Evolutionary conservation across 306 rosid genomes (phyloP), one percentile per base, ranked within the genome.

Genomic region (Castanopsis chinensis): DNA sequence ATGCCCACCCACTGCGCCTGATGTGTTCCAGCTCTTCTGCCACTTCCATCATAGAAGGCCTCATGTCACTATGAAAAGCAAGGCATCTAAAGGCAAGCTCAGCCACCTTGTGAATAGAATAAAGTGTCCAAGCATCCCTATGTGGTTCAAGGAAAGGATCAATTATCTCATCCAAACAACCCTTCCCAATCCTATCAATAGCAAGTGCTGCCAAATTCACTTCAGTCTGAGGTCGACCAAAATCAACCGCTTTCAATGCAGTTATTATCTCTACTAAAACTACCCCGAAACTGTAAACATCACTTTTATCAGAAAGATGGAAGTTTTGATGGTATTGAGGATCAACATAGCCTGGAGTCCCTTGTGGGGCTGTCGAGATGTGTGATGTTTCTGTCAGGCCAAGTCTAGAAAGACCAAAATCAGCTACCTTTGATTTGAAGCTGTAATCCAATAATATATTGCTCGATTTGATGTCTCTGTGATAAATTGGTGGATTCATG

Each of bases 81-180:
- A 96, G 93, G 88, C 99, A 96, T 78, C 99, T 87, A 81, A 96
- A 96, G 72, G 99, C 99, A 79, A 96, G 97, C 78, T 96, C 99
- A 43, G 93, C 96, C 35, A 90, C 93, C 86, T 93, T 96, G 89
- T 93, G 89, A 53, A 96, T 49, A 14, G 99, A 93, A 71, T 91
- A 88, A 9, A 96, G 90, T 30, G 99, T 96, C 98, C 99, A 96
- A 72, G 99, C 99, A 87, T 96, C 99, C 72, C 97, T 88, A 74
- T 93, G 32, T 25, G 89, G 99, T n/a, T 95, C 99, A 11, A 95
- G 89, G 82, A 90, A 89, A 52, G 97, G 98, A 72, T 95, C 99
- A 32, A 95, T 74, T 78, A 95, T 85, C 75, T 95, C 97, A 73
- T 95, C 99, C 60, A 95, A 37, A 10, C 88, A 81, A 51, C 96